Base-by-base conservation (phyloP, 176 grass and related monocot genomes). In the Metroxylon sagu region DNA sequence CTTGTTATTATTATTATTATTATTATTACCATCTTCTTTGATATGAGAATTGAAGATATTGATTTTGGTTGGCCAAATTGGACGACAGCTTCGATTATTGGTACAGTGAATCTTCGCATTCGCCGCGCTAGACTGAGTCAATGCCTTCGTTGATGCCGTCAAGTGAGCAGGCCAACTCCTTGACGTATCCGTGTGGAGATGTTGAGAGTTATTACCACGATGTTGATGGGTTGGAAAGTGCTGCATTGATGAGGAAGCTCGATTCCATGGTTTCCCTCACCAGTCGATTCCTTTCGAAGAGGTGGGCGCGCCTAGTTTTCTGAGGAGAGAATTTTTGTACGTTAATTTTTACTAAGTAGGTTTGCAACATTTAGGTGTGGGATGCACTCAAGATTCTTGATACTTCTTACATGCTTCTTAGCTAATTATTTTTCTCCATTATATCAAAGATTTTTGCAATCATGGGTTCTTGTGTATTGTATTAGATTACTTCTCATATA, bases 311-410 rank as follows among this genome's bases (percentile, higher is more conserved):
- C 18, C 2, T 68, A 29, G 28, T 29, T 29, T 29, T 29, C 28
- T 4, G 28, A 29, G 4, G 28, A 5, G 28, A 29, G 28, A 4
- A 4, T 3, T 4, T 29, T 29, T 29, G 3, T 29, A 29, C 28
- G 21, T 29, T 5, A 5, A 29, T 29, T 29, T 5, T 29, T 66
- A 50, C 19, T 25, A 48, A 29, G 48, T 50, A 18, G 53, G 29
- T 16, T 28, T n/a, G 50, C 50, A 7, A 19, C 52, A 26, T 29
- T 2, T 70, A 83, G 87, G 76, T 91, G 5, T 91, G 87, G 87
- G 68, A 83, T 21, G 87, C 87, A 4, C 75, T 91, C 60, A 83
- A 79, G 60, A 29, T 29, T 29, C 28, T 29, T 29, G 28, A 29
- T 23, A 23, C 21, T 23, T 23, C 21, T 23, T 23, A 23, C 21